Evolutionary conservation across 2,329 filamentous ascomycete species (phyloP), one percentile per base, ranked within the genome.

Genomic region (Diplodia seriata): DNA sequence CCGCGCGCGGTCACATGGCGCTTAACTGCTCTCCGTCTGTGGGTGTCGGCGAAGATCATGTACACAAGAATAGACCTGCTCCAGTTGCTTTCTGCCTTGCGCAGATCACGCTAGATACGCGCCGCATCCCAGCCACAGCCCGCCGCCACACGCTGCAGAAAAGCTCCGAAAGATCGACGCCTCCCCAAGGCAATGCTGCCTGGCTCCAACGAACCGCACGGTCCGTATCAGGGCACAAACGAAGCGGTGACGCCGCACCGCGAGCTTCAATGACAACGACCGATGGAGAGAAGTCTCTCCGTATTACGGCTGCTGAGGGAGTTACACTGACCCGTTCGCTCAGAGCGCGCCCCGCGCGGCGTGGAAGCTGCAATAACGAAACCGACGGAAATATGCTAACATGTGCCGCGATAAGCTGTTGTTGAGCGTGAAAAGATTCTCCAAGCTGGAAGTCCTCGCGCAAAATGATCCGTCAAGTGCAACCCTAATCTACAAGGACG

Each of bases 391-490:
- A 15, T 6, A 14, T 26, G 12, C 26, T 12, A n/a, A 18, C 20
- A 38, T 40, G 14, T 20, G 43, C 29, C 29, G 29, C 59, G 43
- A 29, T 38, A 23, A 23, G 31, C 29, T 36, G 47, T 29, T 5
- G n/a, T 20, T 18, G 59, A 29, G 26, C 15, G 23, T 6, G 74
- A 71, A 40, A 75, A 73, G 38, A 69, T 73, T 68, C 69, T 70
- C 74, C 74, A 77, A 29, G 75, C 73, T 49, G 76, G 74, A 65
- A 72, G 70, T 9, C 77, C 76, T 72, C 78, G 72, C n/a, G 79
- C 79, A 70, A 81, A 81, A 38, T 75, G 73, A 70, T 81, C 76
- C n/a, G 77, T 74, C 62, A 81, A 77, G 68, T 76, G 75, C 36
- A 81, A 73, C 4, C 79, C 79, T 38, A 79, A 59, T 69, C 80